These are phyloP conservation scores for Fragilaria crotonensis DNA, from an alignment of 108 stramenopile genomes.

Conservation along the genomic window DNA sequence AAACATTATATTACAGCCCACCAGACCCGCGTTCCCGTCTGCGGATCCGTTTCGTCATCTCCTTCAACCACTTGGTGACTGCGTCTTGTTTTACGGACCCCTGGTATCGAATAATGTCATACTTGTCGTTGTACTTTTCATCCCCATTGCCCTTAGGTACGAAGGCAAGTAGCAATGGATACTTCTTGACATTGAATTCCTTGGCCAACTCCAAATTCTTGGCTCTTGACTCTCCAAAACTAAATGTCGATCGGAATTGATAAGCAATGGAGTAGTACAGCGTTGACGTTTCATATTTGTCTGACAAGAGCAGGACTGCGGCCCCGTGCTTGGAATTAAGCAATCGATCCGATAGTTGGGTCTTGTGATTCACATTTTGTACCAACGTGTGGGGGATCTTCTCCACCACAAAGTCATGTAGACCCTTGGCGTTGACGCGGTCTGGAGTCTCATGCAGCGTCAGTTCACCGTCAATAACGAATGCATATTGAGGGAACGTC, in stretches of 20 bases:
- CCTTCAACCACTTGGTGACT: conserved; percentile 26
- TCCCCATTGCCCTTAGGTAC: conserved; percentile 17
- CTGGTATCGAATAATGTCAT: conserved; percentile 16
- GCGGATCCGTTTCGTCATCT: conserved; percentile 2
- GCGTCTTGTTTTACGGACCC: conserved; percentile 18
- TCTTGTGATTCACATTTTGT: conserved; percentile 52
- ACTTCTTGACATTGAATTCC: conserved; percentile 55
- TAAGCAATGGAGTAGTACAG: conserved; percentile 63
- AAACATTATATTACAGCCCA: too few species aligned
- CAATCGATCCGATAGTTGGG: conserved; percentile 42
- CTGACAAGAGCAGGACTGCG: conserved; percentile 53
- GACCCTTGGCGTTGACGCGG: conserved; percentile 26
- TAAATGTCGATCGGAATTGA: conserved; percentile 44
- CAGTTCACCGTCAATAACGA: conserved; percentile 56
- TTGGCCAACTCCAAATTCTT: conserved; percentile 61
- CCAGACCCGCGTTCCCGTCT: not conserved
- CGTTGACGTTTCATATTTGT: conserved; percentile 77
- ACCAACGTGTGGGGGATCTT: conserved; percentile 44
- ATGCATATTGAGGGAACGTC: conserved; percentile 47
- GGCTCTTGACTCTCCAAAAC: conserved; percentile 68
- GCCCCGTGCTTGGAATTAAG: conserved; percentile 24
- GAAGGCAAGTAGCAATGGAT: conserved; percentile 55
- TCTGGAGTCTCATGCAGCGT: conserved; percentile 13
- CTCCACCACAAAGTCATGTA: conserved; percentile 56
- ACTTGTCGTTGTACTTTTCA: conserved; percentile 13